Base-by-base conservation (phyloP, 345 rosid genomes). In the Anacardium occidentale region DNA sequence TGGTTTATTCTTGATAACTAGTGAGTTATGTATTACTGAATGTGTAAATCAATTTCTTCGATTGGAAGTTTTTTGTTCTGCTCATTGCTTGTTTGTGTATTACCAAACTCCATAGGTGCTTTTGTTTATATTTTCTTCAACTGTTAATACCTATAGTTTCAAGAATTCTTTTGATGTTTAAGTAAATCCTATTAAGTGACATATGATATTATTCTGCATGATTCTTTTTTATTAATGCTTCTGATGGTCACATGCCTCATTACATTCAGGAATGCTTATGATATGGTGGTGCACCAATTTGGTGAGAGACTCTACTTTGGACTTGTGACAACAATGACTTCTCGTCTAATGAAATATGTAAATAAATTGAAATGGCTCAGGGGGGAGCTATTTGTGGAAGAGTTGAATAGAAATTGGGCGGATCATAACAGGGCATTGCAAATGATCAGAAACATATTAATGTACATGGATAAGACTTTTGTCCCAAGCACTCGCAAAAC, bases 401-500 rank as follows among this genome's bases (percentile, higher is more conserved):
- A 85, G 77, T 83, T 89, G 57, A 87, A 89, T 77, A 81, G 88
- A 73, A 87, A 85, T 78, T 89, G 90, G 94, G 80, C 79, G n/a
- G 94, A 87, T 65, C 94, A 89, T 76, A 89, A 89, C 74, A 89
- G 87, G 69, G 91, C 94, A 34, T 67, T 89, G 82, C 94, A 89
- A 77, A 89, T 89, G 94, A 85, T 89, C 67, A 75, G 91, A 63
- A 91, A 89, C 82, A 89, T 89, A 64, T 80, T 89, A 74, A 89
- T 87, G 94, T 89, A 89, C 80, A 85, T 85, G 94, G 94, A 89
- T 62, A 85, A 90, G 77, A 87, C 91, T 15, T 89, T 78, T 64
- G 85, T 89, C 53, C 90, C 89, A 4, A 85, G 86, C 68, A 72
- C 84, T 29, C 88, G 81, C 62, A 87, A 87, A 76, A 89, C 91